Evolutionary conservation across 345 rosid species (phyloP).

Genomic region (Populus tremula): DNA sequence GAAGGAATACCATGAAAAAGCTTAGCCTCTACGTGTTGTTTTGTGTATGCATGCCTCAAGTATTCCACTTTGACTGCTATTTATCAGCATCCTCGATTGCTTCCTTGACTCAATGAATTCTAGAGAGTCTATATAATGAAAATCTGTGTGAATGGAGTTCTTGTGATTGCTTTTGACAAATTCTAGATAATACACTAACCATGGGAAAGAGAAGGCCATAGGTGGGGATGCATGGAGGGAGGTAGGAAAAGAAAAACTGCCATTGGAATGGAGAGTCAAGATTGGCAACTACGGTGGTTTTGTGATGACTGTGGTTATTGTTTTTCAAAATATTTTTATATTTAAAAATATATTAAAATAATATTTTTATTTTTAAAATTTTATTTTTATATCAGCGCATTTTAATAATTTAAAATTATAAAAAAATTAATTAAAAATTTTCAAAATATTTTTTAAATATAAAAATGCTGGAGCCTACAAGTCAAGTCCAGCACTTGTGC

Average conservation of each 20-base stretch:
- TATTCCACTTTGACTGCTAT: neutral
- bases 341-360: too few species aligned
- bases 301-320: too few species aligned
- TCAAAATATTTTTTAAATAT: too few species aligned
- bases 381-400: fast-evolving
- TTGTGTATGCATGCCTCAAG: neutral
- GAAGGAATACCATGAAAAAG: neutral
- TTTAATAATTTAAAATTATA: too few species aligned
- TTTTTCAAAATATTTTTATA: too few species aligned
- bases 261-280: neutral
- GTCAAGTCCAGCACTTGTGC: neutral
- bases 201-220: neutral
- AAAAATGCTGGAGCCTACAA: too few species aligned
- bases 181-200: neutral
- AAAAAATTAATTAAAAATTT: too few species aligned
- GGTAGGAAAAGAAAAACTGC: neutral
- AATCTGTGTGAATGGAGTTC: too few species aligned
- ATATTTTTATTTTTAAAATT: too few species aligned
- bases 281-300: too few species aligned
- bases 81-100: neutral
- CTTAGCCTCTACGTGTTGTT: neutral
- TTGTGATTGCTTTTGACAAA: too few species aligned
- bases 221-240: neutral
- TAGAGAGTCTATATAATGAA: neutral
- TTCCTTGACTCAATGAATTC: neutral